Evolutionary conservation across 495 filamentous ascomycete genomes (phyloP), one percentile per base, ranked within the genome.

Genomic region (Cudoniella acicularis): DNA sequence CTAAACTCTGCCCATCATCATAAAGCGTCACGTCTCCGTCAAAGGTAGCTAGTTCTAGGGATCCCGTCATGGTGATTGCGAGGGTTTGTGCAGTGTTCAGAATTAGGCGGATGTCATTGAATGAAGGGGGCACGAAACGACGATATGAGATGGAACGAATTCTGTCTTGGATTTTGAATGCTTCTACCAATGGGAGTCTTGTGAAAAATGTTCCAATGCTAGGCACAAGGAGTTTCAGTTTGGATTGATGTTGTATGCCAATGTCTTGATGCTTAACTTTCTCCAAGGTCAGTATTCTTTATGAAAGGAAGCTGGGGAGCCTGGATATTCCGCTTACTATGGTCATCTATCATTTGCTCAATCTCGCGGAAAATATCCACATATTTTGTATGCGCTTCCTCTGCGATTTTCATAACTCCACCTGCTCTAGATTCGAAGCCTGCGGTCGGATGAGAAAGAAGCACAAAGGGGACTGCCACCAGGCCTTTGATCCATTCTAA

Each of bases 11-110:
- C 10, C 93, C 95, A 67, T 98, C 93, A 62, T 96, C 91, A 70
- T 98, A 98, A 30, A 98, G 83, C 3, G 95, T 98, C 10, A 98
- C 91, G 66, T 98, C 95, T 68, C 95, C 95, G 70, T 98, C 94
- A 65, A 98, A 98, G 16, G 94, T 98, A 49, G 96, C 84, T 2
- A 98, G 83, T 61, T 92, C 80, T 6, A 95, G 73, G 1, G 80
- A 79, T n/a, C 84, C 82, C 46, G 78, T 78, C 16, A 78, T 81
- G 8, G 89, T 84, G 1, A 98, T 79, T 50, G 88, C 88, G 80
- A 96, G 87, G 22, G 96, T 75, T 74, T 98, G 95, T 49, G 94
- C 92, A 24, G 94, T 92, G 75, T 98, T 98, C 62, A 98, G 82
- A 52, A 91, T 90, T 3, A 97, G 75, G 2, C 95, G 86, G 59